Base-by-base conservation (phyloP, 805 yeast species). In the Cyberlindnera suaveolens region DNA sequence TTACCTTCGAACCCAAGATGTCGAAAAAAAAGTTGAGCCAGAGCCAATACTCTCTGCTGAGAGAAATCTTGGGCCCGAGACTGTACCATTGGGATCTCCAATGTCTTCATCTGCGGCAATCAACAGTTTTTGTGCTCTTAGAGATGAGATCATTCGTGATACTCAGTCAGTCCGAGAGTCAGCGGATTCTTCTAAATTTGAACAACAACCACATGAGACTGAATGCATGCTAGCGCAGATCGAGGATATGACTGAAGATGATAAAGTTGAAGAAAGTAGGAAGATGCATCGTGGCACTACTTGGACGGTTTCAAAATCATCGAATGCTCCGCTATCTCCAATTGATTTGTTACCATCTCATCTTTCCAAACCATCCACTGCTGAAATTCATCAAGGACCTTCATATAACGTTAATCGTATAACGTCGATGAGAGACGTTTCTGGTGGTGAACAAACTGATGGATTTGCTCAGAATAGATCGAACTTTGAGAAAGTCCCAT, bases 311-410 rank as follows among this genome's bases (percentile, higher is more conserved):
- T 23, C 27, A 23, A 23, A 23, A 23, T 9, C 40, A 17, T 5
- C 7, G 18, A 9, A 26, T 16, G 10, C 31, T 8, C 27, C 16
- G 16, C 32, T 27, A 14, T 33, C 36, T 31, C 42, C 42, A 32
- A n/a, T 39, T 15, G 31, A 39, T 13, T 14, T 33, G 18, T 26
- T 39, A 26, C 36, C 41, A 6, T 15, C 41, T 10, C 36, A 39
- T 31, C 36, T 31, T 31, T 31, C 36, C 6, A 31, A 15, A n/a
- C 18, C 32, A 6, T 17, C 36, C 5, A 34, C 17, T 34, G 19
- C 17, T 14, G 38, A 18, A 14, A 8, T 26, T 6, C 13, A 26
- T 15, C 16, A n/a, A 15, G 19, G 10, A 17, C 19, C 7, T 7
- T n/a, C 35, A 15, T 27, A 36, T 27, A 10, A 31, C 6, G 6